Base-by-base conservation (phyloP, 306 rosid species). In the Cucurbita argyrosperma region DNA sequence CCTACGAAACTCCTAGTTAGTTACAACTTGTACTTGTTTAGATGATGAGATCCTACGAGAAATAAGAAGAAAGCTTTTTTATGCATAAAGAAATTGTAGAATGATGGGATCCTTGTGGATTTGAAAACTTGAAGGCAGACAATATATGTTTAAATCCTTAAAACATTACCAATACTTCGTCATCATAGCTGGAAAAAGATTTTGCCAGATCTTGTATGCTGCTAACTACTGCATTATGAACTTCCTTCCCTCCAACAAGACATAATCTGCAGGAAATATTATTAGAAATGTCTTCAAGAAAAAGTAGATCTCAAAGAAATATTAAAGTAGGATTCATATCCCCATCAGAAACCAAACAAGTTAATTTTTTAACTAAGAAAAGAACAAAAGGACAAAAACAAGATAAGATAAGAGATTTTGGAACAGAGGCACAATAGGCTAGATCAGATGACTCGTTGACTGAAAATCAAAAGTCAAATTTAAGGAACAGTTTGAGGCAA, bases 191-290 rank as follows among this genome's bases (percentile, higher is more conserved):
- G 47, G 96, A 91, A 80, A 89, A 88, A 2, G 84, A 84, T 74
- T 87, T 87, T 52, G 96, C 95, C 83, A 95, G 84, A 87, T 95
- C 99, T 83, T 91, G 97, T 75, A 95, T 84, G 76, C 99, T 95
- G 91, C 97, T 91, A 71, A 95, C 87, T 60, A 89, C 76, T 75
- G 99, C 99, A 91, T 87, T 73, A 76, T 91, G 97, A 84, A 95
- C 97, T 82, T 95, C 97, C 74, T 80, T 91, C 45, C 99, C 96
- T 46, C 99, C 99, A 72, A 87, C 75, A 74, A 95, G 96, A 77
- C 97, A 95, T 16, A 91, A 80, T 87, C 99, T 95, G 71, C 61
- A 85, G 53, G 72, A 54, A 63, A 54, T 63, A 42, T 67, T 35
- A 49, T 71, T 45, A 65, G 58, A 72, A 70, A 53, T 43, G 50